These are phyloP conservation scores for Trichoderma erinaceum DNA, from an alignment of 495 filamentous ascomycete genomes.

Conservation along the genomic window DNA sequence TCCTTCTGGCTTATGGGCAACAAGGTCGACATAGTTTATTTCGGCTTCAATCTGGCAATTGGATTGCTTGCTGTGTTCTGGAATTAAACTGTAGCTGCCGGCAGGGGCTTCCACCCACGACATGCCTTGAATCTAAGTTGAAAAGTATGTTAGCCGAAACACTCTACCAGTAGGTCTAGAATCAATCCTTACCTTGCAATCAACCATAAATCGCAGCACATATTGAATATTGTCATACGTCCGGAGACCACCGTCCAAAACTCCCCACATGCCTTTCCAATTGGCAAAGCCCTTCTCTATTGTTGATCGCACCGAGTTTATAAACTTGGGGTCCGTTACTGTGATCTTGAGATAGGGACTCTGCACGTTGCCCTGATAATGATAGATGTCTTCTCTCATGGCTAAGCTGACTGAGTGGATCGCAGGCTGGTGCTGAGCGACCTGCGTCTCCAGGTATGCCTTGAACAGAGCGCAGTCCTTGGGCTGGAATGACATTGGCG, in stretches of 20 bases:
- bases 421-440: constrained; percentile 54
- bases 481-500: constrained; percentile 71
- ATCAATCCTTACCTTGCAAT: constrained; percentile 57
- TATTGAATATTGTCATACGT: constrained; percentile 97
- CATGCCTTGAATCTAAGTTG: constrained; percentile 76
- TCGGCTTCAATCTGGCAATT: constrained; percentile 93
- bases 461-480: constrained; percentile 71
- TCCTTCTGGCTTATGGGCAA: constrained; percentile 81
- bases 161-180: background rate
- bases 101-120: constrained; percentile 89
- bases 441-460: constrained; percentile 65
- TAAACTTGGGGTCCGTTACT: constrained; percentile 77
- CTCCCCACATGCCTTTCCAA: constrained; percentile 85
- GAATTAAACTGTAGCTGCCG: constrained; percentile 62
- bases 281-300: constrained; percentile 76
- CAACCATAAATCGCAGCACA: constrained; percentile 94
- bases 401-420: constrained; percentile 68
- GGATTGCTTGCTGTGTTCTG: constrained; percentile 58
- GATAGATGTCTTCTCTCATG: constrained; percentile 81
- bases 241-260: constrained; percentile 58
- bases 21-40: constrained; percentile 72
- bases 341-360: constrained; percentile 90
- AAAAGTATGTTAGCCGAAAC: constrained; percentile 19
- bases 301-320: constrained; percentile 60
- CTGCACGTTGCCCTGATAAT: constrained; percentile 86